Conservation (phyloP, 441 rosid genomes). For the Croton laevigatus region DNA sequence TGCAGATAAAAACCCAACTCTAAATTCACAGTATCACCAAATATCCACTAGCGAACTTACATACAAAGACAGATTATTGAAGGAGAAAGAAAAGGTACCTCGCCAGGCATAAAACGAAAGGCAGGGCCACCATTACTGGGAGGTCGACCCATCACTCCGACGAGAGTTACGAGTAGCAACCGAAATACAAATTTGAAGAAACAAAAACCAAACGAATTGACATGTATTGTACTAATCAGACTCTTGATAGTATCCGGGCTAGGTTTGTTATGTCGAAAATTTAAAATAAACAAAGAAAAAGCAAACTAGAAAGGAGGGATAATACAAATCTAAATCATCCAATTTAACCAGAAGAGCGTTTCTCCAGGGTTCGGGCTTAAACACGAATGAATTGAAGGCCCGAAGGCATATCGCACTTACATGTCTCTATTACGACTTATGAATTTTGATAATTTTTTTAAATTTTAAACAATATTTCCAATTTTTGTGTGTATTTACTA, state of each 20-base stretch:
- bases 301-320: neutral
- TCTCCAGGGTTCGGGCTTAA: too few species aligned
- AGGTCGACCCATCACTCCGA: slow-evolving; percentile 70
- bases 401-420: too few species aligned
- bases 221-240: neutral
- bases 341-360: too few species aligned
- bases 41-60: neutral
- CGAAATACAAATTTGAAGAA: slow-evolving; percentile 2
- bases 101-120: slow-evolving; percentile 71
- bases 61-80: slow-evolving; percentile 1
- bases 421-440: too few species aligned
- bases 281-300: neutral
- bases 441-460: too few species aligned
- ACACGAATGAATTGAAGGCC: too few species aligned
- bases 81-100: slow-evolving; percentile 39
- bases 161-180: neutral
- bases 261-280: neutral
- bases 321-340: too few species aligned
- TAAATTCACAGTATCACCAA: neutral
- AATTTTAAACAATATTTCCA: too few species aligned
- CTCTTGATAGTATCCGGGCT: neutral
- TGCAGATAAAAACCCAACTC: slow-evolving; percentile 3
- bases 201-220: neutral
- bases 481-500: too few species aligned
- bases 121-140: slow-evolving; percentile 94